phyloP scores from a whole-genome alignment of 306 rosid species.

The Quercus suber region DNA sequence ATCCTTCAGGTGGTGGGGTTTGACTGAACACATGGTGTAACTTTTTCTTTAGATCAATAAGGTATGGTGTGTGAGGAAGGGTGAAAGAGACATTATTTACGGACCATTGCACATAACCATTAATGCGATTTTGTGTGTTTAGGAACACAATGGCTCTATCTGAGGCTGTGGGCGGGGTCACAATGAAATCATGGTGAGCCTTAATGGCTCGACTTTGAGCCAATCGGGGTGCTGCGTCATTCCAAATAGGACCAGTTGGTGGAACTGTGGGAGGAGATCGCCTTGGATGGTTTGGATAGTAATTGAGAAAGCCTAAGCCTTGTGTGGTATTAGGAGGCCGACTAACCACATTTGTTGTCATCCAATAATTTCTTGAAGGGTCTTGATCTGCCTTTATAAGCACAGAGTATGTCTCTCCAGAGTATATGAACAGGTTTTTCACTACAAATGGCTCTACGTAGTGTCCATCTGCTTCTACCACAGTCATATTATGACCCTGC shows the following conservation, averaged over 20 bases:
- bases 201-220: slow-evolving; percentile 69
- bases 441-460: slow-evolving; percentile 79
- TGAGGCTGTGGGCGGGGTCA: slow-evolving; percentile 53
- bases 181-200: slow-evolving; percentile 43
- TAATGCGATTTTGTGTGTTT: slow-evolving; percentile 65
- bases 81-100: slow-evolving; percentile 73
- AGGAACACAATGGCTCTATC: slow-evolving; percentile 72
- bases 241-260: slow-evolving; percentile 65
- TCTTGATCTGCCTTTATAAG: slow-evolving; percentile 64
- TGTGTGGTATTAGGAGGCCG: slow-evolving; percentile 58
- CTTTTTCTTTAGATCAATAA: slow-evolving; percentile 54
- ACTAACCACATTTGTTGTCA: slow-evolving; percentile 60
- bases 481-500: slow-evolving; percentile 91
- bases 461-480: slow-evolving; percentile 93
- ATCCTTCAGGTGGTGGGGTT: slow-evolving; percentile 54
- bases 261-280: slow-evolving; percentile 48
- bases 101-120: slow-evolving; percentile 44
- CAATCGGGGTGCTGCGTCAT: slow-evolving; percentile 34
- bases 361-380: slow-evolving; percentile 83
- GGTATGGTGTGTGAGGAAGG: slow-evolving; percentile 78
- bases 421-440: slow-evolving; percentile 65
- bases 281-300: slow-evolving; percentile 84
- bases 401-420: slow-evolving; percentile 91
- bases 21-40: slow-evolving; percentile 40
- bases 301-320: slow-evolving; percentile 64